Base-by-base conservation (phyloP, 352 stramenopile species). In the Pythium vanterpoolii region DNA sequence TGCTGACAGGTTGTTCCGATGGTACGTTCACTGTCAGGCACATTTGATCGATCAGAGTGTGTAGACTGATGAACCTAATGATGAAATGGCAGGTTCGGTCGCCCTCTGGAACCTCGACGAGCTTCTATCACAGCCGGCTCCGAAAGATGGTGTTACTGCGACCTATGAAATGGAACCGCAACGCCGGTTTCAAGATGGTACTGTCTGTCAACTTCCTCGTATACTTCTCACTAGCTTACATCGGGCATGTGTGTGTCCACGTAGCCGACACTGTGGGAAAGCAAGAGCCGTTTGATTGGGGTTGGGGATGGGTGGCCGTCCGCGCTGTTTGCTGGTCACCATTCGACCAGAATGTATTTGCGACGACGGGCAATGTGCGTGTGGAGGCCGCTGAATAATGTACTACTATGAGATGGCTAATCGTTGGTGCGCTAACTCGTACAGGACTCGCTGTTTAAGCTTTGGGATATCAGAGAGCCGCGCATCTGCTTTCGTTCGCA, bases 391-490 rank as follows among this genome's bases (percentile, higher is more conserved):
- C 27, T 53, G 8, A 10, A 11, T 23, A 21, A 13, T 23, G 39
- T 5, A 8, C 28, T 21, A 7, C 13, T 38, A 28, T 40, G 27
- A 23, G 16, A 13, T 27, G 30, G 30, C n/a, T 42, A 6, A 36
- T 16, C 9, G 1, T 14, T 50, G 7, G 16, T 19, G 2, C 28
- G 9, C 23, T 34, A 19, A 23, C 36, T 27, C 10, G 24, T 36
- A 3, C 33, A 95, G 85, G 86, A 95, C 63, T 90, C 82, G 2
- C 48, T 84, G 14, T 87, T 95, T 52, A 93, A 93, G 34, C 63
- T 95, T 13, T 95, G 86, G 86, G 86, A 95, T 58, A 68, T 93
- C 23, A 79, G 86, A 45, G 83, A 95, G 46, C 79, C 86, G 38
- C 78, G 84, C 7, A 74, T 91, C 14, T 90, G 79, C 44, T 63